Conservation (phyloP, 805 yeast genomes). For the Limtongia smithiae region DNA sequence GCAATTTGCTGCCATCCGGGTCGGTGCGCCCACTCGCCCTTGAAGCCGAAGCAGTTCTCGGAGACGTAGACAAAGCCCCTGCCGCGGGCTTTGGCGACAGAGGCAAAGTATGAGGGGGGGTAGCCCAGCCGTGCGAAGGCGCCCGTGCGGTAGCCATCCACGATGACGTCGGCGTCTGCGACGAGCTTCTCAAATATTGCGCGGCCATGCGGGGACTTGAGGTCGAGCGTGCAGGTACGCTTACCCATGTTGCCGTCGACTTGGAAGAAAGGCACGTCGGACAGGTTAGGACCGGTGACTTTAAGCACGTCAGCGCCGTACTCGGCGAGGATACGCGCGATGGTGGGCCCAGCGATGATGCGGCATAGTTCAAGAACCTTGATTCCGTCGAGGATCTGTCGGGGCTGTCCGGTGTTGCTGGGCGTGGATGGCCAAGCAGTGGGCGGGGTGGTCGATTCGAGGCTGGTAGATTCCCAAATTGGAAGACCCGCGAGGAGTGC, state of each 20-base stretch:
- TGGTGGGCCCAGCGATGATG: constrained; percentile 40
- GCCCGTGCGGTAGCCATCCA: constrained; percentile 39
- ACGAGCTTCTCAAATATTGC: constrained; percentile 35
- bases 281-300: constrained; percentile 34
- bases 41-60: constrained; percentile 39
- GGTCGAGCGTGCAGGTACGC: constrained; percentile 36
- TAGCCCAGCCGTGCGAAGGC: constrained; percentile 38
- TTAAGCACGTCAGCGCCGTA: constrained; percentile 40
- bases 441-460: constrained; percentile 36
- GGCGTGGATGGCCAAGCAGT: constrained; percentile 28
- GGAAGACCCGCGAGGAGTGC: constrained; percentile 32
- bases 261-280: constrained; percentile 40
- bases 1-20: constrained; percentile 43
- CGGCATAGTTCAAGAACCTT: constrained; percentile 39
- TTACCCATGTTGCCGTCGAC: constrained; percentile 41
- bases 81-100: constrained; percentile 34
- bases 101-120: constrained; percentile 35
- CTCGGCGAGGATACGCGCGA: constrained; percentile 37
- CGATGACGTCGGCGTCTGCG: constrained; percentile 37
- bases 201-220: constrained; percentile 35
- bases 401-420: background rate
- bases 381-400: constrained; percentile 36
- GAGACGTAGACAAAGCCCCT: constrained; percentile 39
- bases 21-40: constrained; percentile 37
- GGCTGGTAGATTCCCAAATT: constrained; percentile 19